These are phyloP conservation scores for Eucalyptus fibrosa DNA, from an alignment of 345 rosid species.

Conservation along the genomic window DNA sequence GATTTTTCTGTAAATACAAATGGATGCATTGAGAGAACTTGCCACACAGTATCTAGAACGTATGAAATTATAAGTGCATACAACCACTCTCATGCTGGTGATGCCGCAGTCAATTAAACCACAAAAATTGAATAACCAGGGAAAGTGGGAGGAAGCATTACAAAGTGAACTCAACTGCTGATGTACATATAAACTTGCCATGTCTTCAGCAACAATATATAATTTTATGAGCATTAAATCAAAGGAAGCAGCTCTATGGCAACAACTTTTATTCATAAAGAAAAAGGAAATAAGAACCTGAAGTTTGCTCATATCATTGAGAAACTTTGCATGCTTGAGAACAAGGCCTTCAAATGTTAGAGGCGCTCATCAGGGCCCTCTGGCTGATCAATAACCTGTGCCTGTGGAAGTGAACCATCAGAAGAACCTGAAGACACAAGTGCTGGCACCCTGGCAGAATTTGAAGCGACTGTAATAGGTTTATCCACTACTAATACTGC, in stretches of 20 bases:
- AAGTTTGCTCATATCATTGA: conserved; percentile 76
- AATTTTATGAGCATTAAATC: not conserved
- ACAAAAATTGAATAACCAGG: not conserved
- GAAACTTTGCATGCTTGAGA: conserved; percentile 81
- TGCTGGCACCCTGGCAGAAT: conserved; percentile 81
- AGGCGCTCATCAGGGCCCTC: conserved; percentile 68
- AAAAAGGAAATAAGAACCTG: conserved; percentile 38
- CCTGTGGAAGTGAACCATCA: conserved; percentile 53
- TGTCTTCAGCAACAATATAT: not conserved
- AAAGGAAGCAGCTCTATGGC: not conserved
- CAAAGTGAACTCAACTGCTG: not conserved
- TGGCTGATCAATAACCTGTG: conserved; percentile 38
- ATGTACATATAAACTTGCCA: not conserved
- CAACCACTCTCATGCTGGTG: not conserved
- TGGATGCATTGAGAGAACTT: not conserved
- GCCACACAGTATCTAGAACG: not conserved
- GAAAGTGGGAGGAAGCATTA: not conserved
- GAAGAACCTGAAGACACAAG: conserved; percentile 44
- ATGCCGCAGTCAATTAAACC: not conserved
- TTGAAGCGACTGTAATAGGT: conserved; percentile 91
- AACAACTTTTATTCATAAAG: not conserved
- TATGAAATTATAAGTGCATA: not conserved
- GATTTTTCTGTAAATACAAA: not conserved
- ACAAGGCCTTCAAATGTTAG: conserved; percentile 72
- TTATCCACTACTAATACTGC: conserved; percentile 82